Conservation (phyloP, 768 basidiomycete genomes). For the Lentinula sp. region DNA sequence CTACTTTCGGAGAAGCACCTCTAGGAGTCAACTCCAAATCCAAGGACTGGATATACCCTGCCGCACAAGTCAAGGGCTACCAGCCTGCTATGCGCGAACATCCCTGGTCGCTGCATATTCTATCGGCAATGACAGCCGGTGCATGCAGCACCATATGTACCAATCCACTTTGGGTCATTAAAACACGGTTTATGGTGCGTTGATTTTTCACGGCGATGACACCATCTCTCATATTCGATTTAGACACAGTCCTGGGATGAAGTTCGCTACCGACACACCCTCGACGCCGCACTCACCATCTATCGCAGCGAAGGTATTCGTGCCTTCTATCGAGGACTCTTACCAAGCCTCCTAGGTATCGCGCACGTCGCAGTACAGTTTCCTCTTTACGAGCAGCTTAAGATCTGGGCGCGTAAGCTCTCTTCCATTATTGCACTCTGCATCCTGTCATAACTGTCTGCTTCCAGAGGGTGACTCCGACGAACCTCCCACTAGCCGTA, state of each 20-base stretch:
- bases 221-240: slow-evolving; percentile 9
- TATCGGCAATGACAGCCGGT: slow-evolving; percentile 95
- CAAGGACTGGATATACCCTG: slow-evolving; percentile 62
- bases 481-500: slow-evolving; percentile 45
- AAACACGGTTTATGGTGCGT: slow-evolving; percentile 95
- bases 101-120: slow-evolving; percentile 82
- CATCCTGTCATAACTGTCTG: slow-evolving; percentile 1
- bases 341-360: slow-evolving; percentile 92
- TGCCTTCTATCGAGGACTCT: slow-evolving; percentile 91
- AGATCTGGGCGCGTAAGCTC: slow-evolving; percentile 75
- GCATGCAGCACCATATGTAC: slow-evolving; percentile 90
- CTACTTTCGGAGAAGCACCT: slow-evolving; percentile 64
- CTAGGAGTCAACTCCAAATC: slow-evolving; percentile 24
- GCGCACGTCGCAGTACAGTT: slow-evolving; percentile 96
- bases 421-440: slow-evolving; percentile 6
- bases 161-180: slow-evolving; percentile 98
- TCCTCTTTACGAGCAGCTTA: slow-evolving; percentile 91
- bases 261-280: slow-evolving; percentile 78
- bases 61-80: slow-evolving; percentile 81
- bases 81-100: slow-evolving; percentile 77
- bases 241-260: slow-evolving; percentile 83
- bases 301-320: slow-evolving; percentile 81
- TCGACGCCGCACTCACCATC: slow-evolving; percentile 86
- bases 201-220: slow-evolving; percentile 4
- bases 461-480: slow-evolving; percentile 37